Evolutionary conservation across 768 basidiomycete species (phyloP).

Genomic region (Amanita fuliginea): DNA sequence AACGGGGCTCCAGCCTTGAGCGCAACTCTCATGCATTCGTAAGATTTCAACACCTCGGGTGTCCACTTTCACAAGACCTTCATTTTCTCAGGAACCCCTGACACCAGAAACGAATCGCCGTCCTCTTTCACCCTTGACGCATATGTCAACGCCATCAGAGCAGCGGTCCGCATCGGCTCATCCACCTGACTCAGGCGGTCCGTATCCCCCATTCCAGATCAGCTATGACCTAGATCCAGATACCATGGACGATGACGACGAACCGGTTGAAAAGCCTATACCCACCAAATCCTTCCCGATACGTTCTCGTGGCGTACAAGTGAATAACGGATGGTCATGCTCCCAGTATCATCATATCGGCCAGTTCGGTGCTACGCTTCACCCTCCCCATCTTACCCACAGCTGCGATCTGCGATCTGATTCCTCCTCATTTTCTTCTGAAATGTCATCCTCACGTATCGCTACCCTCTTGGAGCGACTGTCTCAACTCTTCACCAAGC

Average conservation of each 20-base stretch:
- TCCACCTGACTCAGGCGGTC: constrained; percentile 11
- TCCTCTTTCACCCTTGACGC: constrained; percentile 32
- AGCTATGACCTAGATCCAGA: constrained; percentile 35
- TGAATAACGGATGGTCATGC: constrained; percentile 31
- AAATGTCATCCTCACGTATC: constrained; percentile 42
- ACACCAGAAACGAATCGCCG: constrained; percentile 35
- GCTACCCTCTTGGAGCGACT: constrained; percentile 54
- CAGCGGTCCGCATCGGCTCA: background rate
- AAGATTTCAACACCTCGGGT: constrained; percentile 2
- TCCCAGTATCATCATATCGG: constrained; percentile 10
- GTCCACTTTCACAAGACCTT: background rate
- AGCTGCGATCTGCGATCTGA: constrained; percentile 53
- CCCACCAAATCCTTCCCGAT: constrained; percentile 36
- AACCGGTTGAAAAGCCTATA: constrained; percentile 15
- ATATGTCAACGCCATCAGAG: constrained; percentile 20
- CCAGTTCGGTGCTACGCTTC: constrained; percentile 26
- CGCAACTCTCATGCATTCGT: constrained; percentile 15
- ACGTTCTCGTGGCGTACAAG: constrained; percentile 59
- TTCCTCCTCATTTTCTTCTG: constrained; percentile 51
- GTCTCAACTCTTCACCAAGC: constrained; percentile 37
- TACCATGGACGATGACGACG: constrained; percentile 18
- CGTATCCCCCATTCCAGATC: constrained; percentile 19
- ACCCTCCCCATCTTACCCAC: constrained; percentile 25
- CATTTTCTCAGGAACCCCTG: constrained; percentile 23
- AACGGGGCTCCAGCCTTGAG: constrained; percentile 19